Base-by-base conservation (phyloP, 176 grass and related monocot species). In the Sorghum bicolor region DNA sequence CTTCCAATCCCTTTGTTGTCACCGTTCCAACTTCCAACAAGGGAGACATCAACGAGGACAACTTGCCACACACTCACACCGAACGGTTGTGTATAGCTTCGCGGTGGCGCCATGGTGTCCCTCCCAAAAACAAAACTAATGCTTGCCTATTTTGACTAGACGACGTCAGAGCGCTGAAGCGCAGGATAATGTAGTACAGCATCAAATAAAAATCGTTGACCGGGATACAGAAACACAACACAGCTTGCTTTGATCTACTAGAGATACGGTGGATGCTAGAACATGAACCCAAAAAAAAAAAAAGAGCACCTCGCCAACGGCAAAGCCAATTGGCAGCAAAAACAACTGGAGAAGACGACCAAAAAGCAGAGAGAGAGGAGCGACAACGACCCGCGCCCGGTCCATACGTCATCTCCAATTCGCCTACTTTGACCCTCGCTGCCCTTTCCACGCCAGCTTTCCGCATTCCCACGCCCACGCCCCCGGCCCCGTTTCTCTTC, bases 351-450 rank as follows among this genome's bases (percentile, higher is more conserved):
- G 5, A 14, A 5, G 26, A 62, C 58, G 58, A 58, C 58, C 52
- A 67, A 74, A 22, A 9, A 80, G 17, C 52, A 29, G 57, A 14
- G 28, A 30, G 80, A 11, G 11, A 22, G 12, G 24, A 80, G 17
- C 55, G 36, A 44, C 13, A 82, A 67, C 79, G 74, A 90, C 74
- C 0, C 33, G 62, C 78, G 33, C 86, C 84, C 84, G 58, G 50
- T 75, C 80, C 75, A 85, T 79, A 87, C 89, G 74, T 80, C 84
- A 80, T 76, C 79, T 58, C 63, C 63, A 37, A 63, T 50, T 67
- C 30, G 52, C 25, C 68, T 32, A 7, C 77, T 89, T 92, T 90
- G 88, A 86, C 88, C 39, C 19, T 12, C 22, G 25, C 15, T 16
- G 2, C 53, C 3, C 29, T 84, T 58, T 43, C 77, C 28, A 34